phyloP scores from a whole-genome alignment of 2,329 filamentous ascomycete genomes.

The Dothiorella sarmentorum region DNA sequence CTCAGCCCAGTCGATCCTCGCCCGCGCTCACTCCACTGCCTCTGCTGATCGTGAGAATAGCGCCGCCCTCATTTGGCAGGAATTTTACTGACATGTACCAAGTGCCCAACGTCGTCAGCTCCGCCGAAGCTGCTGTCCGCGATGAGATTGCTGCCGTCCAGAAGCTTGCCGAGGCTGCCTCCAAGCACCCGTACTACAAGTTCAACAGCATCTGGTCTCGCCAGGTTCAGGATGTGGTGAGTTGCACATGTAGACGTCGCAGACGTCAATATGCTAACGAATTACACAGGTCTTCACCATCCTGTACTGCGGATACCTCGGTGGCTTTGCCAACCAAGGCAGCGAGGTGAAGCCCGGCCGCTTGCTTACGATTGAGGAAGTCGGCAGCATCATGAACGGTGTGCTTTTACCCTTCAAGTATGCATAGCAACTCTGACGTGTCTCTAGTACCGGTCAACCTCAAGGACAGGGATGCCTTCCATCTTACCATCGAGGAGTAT shows the following conservation, averaged over 20 bases:
- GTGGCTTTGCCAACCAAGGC: conserved; percentile 60
- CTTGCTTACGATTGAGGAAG: conserved; percentile 83
- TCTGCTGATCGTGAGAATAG: conserved; percentile 54
- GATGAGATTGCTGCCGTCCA: conserved; percentile 68
- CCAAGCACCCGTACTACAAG: conserved; percentile 94
- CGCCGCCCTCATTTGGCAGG: background rate
- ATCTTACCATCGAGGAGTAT: conserved; percentile 96
- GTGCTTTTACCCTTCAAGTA: conserved; percentile 25
- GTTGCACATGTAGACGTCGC: conserved; percentile 35
- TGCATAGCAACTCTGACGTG: background rate
- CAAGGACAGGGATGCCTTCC: conserved; percentile 85
- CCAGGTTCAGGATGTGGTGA: conserved; percentile 74
- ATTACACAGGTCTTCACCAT: conserved; percentile 53
- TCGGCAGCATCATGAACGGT: conserved; percentile 75
- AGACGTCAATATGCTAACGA: conserved; percentile 18
- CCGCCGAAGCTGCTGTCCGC: conserved; percentile 67
- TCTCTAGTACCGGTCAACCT: conserved; percentile 80
- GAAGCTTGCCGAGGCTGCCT: conserved; percentile 69
- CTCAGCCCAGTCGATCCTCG: conserved; percentile 76
- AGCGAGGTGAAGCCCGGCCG: conserved; percentile 54
- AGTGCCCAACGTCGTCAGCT: conserved; percentile 67
- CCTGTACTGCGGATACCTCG: conserved; percentile 71
- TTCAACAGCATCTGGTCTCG: conserved; percentile 87
- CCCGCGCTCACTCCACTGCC: conserved; percentile 84
- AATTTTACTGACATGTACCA: conserved; percentile 20